Evolutionary conservation across 2,329 filamentous ascomycete genomes (phyloP), one percentile per base, ranked within the genome.

Genomic region (Fusarium subtropicale): DNA sequence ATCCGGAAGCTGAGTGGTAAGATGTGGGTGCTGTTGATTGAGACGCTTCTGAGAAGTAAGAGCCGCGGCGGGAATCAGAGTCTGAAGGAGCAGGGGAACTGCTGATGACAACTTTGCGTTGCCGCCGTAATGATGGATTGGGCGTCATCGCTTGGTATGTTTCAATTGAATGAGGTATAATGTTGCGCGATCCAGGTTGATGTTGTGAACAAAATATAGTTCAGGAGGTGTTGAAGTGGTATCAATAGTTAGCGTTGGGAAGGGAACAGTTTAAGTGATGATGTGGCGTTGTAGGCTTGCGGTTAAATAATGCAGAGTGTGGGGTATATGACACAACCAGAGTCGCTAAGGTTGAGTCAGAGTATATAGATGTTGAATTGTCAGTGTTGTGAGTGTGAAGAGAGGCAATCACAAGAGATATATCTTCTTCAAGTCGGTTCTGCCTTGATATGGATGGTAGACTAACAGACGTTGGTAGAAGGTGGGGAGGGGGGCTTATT

Each of bases 11-110:
- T 44, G 73, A 75, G 42, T 73, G 70, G 33, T 74, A 71, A 16
- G 73, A 75, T 41, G 73, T 75, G 24, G 73, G 73, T n/a, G 73
- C 73, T n/a, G 73, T 75, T 56, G 73, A 74, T 42, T 73, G 72
- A 30, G 72, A 75, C 10, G 50, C 57, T 63, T 75, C 69, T 45
- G 73, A 75, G 45, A 74, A 74, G 64, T 75, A 75, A 46, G 73
- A 75, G 63, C 73, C 71, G 44, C 68, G 70, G 54, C 74, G 66
- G 48, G 73, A 75, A 53, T 73, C 64, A 31, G 70, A 72, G 34
- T 75, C 70, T 46, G 73, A 73, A 12, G 70, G 68, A 22, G 71
- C 66, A 22, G 73, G 73, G 41, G 72, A 74, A 36, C 71, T 68
- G 31, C 65, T 71, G 26, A 75, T 67, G 56, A 73, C 67, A 50